Percentiles rank a stretch among this genome's conserved stretches.
Evolutionary conservation across 1,284 basidiomycete genomes (phyloP).

Genomic region (Ceratobasidium sp.): DNA sequence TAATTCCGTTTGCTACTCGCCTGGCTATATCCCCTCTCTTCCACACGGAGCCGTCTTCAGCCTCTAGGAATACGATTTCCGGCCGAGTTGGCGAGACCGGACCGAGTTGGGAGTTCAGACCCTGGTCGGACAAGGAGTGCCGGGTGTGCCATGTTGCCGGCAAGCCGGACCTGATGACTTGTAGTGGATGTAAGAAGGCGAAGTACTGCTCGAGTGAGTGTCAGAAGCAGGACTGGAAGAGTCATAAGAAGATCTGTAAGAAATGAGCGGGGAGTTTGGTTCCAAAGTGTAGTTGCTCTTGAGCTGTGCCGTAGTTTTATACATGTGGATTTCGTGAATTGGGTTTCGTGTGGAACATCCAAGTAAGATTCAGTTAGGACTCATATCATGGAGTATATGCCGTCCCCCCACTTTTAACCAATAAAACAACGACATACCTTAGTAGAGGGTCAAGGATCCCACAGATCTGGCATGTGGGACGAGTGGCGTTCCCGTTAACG

Average conservation of each 20-base stretch:
- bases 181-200: conserved; percentile 18
- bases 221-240: conserved; percentile 21
- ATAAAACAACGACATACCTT: no score
- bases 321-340: no score
- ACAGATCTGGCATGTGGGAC: no score
- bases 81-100: not conserved
- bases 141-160: conserved; percentile 10
- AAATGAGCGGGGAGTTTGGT: no score
- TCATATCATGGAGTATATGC: no score
- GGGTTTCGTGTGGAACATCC: no score
- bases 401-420: no score
- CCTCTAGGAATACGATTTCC: not conserved
- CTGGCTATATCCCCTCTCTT: conserved; percentile 17
- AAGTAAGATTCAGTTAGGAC: no score
- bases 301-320: no score
- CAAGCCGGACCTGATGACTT: not conserved
- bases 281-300: no score
- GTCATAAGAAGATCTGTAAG: conserved; percentile 8
- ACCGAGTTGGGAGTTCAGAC: not conserved
- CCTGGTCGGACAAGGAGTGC: not conserved
- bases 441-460: no score
- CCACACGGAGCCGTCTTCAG: not conserved
- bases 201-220: conserved; percentile 3
- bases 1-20: conserved; percentile 22
- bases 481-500: no score